phyloP scores from a whole-genome alignment of 306 rosid species.

The Abrus pulchellus region DNA sequence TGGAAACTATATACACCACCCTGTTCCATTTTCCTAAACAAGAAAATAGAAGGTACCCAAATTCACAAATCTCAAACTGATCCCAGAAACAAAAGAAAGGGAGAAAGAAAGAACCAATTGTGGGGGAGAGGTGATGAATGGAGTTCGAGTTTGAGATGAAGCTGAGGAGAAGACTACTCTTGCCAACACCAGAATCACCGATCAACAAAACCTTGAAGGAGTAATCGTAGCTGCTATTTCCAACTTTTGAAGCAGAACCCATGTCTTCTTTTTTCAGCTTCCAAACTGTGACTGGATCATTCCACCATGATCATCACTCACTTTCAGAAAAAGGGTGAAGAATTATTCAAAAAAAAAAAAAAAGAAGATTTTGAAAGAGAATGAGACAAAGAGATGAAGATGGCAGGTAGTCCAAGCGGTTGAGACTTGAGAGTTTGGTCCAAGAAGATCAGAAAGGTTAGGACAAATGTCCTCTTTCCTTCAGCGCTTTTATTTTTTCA shows the following conservation, averaged over 20 bases:
- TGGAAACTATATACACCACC: not conserved
- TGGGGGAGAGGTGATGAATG: conserved; percentile 77
- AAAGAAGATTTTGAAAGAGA: not conserved
- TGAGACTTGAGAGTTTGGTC: conserved; percentile 44
- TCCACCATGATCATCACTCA: conserved; percentile 28
- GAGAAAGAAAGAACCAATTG: conserved; percentile 65
- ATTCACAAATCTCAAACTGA: not conserved
- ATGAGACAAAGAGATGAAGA: not conserved
- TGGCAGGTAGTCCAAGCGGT: conserved; percentile 52
- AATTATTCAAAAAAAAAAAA: not conserved
- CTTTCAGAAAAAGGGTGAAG: not conserved
- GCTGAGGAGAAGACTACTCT: conserved; percentile 91
- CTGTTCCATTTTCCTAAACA: conserved; percentile 1
- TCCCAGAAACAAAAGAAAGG: conserved; percentile 5
- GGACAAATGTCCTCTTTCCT: conserved; percentile 60
- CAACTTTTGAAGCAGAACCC: conserved; percentile 72
- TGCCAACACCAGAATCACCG: conserved; percentile 99
- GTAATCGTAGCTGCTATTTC: conserved; percentile 70
- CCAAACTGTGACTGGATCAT: not conserved
- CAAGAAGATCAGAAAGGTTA: conserved; percentile 27
- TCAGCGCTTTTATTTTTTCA: not conserved
- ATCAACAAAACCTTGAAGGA: conserved; percentile 87
- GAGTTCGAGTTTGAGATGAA: conserved; percentile 78
- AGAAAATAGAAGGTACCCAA: not conserved
- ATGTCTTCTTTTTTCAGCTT: conserved; percentile 41